These are phyloP conservation scores for Hortaea sp. DNA, from an alignment of 2,329 filamentous ascomycete species.

Conservation along the genomic window DNA sequence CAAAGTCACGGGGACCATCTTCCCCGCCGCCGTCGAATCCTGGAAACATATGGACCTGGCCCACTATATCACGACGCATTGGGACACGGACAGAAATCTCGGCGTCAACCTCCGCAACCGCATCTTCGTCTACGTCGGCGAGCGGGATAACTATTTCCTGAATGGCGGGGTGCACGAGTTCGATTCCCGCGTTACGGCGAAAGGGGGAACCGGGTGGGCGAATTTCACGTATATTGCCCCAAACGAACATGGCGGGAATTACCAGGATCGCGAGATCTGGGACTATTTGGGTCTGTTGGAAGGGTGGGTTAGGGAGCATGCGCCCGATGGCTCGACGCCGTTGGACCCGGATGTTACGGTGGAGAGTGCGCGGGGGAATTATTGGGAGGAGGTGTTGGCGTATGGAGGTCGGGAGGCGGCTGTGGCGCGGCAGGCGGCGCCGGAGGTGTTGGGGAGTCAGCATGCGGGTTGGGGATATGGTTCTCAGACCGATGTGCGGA, in stretches of 20 bases:
- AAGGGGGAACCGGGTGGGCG: slow-evolving; percentile 26
- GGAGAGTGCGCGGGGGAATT: slow-evolving; percentile 21
- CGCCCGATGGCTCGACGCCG: slow-evolving; percentile 22
- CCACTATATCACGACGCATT: slow-evolving; percentile 26
- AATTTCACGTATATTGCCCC: slow-evolving; percentile 26
- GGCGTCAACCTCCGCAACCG: slow-evolving; percentile 23
- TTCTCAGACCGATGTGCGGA: slow-evolving; percentile 4
- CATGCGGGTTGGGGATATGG: too few relatives aligned
- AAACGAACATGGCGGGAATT: slow-evolving; percentile 25
- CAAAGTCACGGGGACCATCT: slow-evolving; percentile 30
- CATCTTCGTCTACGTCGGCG: slow-evolving; percentile 28
- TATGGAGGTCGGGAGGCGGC: slow-evolving; percentile 26
- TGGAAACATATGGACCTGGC: slow-evolving; percentile 30
- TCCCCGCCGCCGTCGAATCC: slow-evolving; percentile 25
- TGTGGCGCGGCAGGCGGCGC: slow-evolving; percentile 22
- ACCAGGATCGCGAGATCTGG: slow-evolving; percentile 24
- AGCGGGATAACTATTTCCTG: slow-evolving; percentile 27
- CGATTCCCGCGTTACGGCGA: slow-evolving; percentile 22
- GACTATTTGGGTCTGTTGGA: slow-evolving; percentile 26
- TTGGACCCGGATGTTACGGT: slow-evolving; percentile 18
- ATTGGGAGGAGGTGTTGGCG: slow-evolving; percentile 25
- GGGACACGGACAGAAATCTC: slow-evolving; percentile 23
- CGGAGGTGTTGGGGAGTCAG: slow-evolving; percentile 9
- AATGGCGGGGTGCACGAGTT: slow-evolving; percentile 29
- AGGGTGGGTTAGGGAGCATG: slow-evolving; percentile 23